Evolutionary conservation across 768 basidiomycete genomes (phyloP), one percentile per base, ranked within the genome.

Genomic region (Pulveroboletus sp.): DNA sequence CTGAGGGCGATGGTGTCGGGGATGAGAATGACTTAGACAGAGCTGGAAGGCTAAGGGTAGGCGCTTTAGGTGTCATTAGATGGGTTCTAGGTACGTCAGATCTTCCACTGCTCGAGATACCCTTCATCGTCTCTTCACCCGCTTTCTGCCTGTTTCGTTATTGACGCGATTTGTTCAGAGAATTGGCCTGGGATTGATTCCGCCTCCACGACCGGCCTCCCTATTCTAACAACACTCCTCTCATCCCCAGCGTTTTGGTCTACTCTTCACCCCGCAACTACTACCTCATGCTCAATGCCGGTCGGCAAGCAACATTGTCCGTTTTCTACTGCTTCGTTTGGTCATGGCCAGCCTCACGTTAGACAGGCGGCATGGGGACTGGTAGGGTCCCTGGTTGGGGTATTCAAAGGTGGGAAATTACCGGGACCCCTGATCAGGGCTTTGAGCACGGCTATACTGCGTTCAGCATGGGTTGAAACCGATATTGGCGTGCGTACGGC

Each of bases 11-110:
- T 43, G 68, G 64, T 13, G 70, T 6, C 67, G 77, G 16, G 58
- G 85, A 87, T 44, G 90, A 93, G 66, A 77, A 67, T 37, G 83
- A 85, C 43, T 60, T 66, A n/a, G 90, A 93, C 58, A 69, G 85
- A 38, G 76, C 74, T 40, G 89, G 85, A 8, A 74, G 90, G 43
- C 54, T 92, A 41, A 74, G 90, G 17, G 76, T 87, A 12, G 79
- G 81, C 25, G 85, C 80, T 4, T 71, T 92, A 16, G 86, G 86
- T 12, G 79, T 79, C 7, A 54, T 87, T 11, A 72, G 72, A 51
- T 87, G 82, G 79, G 60, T 85, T 4, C 43, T 88, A 44, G 79
- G 85, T 87, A 64, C 41, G 78, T 71, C 19, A 16, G 25, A 40
- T 29, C 60, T 47, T 44, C 39, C 27, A 17, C 20, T 39, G 14